Base-by-base conservation (phyloP, 2,329 filamentous ascomycete genomes). In the Fusarium burgessii region DNA sequence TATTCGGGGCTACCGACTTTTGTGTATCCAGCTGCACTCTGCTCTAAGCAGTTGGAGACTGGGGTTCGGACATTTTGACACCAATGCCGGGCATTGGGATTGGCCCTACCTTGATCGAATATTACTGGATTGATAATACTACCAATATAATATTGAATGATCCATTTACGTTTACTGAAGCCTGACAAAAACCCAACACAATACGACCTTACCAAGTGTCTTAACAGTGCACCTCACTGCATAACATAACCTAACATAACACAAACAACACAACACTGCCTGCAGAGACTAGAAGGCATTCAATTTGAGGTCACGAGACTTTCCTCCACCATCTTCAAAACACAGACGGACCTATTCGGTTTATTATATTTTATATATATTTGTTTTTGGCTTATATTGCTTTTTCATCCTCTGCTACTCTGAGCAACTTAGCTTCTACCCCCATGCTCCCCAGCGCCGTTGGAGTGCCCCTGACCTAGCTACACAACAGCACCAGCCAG, bases 101-200 rank as follows among this genome's bases (percentile, higher is more conserved):
- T 62, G 47, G 52, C 49, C 66, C 66, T 66, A 65, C 55, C 67
- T 50, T 57, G 38, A 67, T 69, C 63, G 41, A 56, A 43, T 52
- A 60, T 52, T 69, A 51, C 33, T 66, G 55, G 54, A 65, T 50
- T 54, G 33, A 55, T 54, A 29, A 38, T 29, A 62, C 47, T 42
- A 27, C 47, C n/a, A n/a, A 45, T 55, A 55, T 55, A 46, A 55
- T 46, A 55, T 55, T 46, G 38, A 45, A 51, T 52, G 65, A 38
- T 33, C 42, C 58, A 62, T 60, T 23, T 23, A 23, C 23, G 23
- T 23, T 23, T 63, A 66, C 62, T 60, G 57, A 70, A 71, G 46
- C 59, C 23, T 57, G 69, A 58, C 58, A 66, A 70, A 70, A 73
- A 54, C 66, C 66, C 58, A 63, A 66, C 70, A 46, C 68, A 56